phyloP scores from a whole-genome alignment of 495 filamentous ascomycete genomes.

The Melanomma pulvis-pyrius region DNA sequence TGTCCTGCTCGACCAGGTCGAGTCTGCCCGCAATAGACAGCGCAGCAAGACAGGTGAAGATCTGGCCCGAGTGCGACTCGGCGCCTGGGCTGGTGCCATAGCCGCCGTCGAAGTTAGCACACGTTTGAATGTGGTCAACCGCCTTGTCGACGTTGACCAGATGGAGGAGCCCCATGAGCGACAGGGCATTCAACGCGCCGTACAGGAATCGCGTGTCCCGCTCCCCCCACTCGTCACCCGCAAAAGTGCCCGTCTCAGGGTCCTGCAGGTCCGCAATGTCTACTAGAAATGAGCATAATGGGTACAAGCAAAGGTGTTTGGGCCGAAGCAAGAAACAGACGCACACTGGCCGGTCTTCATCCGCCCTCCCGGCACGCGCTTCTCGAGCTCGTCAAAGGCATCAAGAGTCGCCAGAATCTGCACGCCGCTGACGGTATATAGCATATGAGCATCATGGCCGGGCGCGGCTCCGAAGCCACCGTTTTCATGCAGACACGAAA shows the following conservation, averaged over 20 bases:
- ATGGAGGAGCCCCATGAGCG: slow-evolving; percentile 70
- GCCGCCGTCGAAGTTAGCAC: slow-evolving; percentile 89
- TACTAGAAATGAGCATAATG: slow-evolving; percentile 43
- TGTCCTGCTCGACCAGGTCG: slow-evolving; percentile 81
- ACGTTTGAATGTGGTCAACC: slow-evolving; percentile 73
- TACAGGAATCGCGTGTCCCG: slow-evolving; percentile 93
- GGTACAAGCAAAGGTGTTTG: neutral
- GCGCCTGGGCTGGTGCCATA: slow-evolving; percentile 87
- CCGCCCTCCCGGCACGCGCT: slow-evolving; percentile 64
- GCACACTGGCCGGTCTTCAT: slow-evolving; percentile 73
- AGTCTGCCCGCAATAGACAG: slow-evolving; percentile 79
- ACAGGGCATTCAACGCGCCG: slow-evolving; percentile 82
- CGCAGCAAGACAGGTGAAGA: slow-evolving; percentile 92
- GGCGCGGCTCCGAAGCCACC: slow-evolving; percentile 94
- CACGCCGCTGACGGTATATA: slow-evolving; percentile 90
- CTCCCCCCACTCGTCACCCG: slow-evolving; percentile 95
- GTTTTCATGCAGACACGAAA: slow-evolving; percentile 83
- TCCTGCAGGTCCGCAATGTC: slow-evolving; percentile 84
- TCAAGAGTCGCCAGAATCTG: slow-evolving; percentile 86
- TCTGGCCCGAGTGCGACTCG: slow-evolving; percentile 90
- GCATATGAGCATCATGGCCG: slow-evolving; percentile 91
- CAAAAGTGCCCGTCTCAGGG: slow-evolving; percentile 77
- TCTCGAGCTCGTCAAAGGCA: slow-evolving; percentile 80
- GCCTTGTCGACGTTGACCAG: slow-evolving; percentile 78
- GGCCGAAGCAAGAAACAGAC: slow-evolving; percentile 37